Percentiles rank a stretch among this genome's conserved stretches.
phyloP scores from a whole-genome alignment of 2,329 filamentous ascomycete species.

The Trichoderma sp. region DNA sequence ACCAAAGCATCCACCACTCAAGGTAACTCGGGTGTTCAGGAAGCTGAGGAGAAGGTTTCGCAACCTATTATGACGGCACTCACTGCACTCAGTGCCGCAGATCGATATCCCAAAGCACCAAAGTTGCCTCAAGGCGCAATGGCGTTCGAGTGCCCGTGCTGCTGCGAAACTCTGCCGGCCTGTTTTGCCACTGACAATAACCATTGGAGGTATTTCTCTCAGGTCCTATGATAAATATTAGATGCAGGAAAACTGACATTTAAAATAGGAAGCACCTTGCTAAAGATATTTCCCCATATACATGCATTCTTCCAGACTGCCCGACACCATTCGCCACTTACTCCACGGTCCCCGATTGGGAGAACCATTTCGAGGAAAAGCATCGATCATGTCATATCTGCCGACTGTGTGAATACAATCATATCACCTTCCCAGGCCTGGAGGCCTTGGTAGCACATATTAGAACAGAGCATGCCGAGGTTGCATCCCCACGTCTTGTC shows the following conservation, averaged over 20 bases:
- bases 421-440: neutral
- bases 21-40: neutral
- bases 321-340: neutral
- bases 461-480: rapidly evolving
- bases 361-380: neutral
- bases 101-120: neutral
- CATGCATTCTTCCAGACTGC: neutral
- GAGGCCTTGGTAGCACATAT: rapidly evolving
- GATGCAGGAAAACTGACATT: rapidly evolving
- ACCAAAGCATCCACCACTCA: neutral
- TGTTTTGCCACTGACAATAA: rapidly evolving
- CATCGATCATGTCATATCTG: neutral
- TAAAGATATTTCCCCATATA: neutral
- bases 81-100: neutral
- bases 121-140: neutral
- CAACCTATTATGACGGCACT: neutral
- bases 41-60: neutral
- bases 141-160: neutral
- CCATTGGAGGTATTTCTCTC: neutral
- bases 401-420: neutral
- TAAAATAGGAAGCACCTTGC: neutral
- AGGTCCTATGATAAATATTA: rapidly evolving
- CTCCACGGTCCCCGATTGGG: neutral
- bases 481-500: neutral
- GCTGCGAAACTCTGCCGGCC: neutral